Evolutionary conservation across 2,329 filamentous ascomycete genomes (phyloP).

Genomic region (Fusarium armeniacum): DNA sequence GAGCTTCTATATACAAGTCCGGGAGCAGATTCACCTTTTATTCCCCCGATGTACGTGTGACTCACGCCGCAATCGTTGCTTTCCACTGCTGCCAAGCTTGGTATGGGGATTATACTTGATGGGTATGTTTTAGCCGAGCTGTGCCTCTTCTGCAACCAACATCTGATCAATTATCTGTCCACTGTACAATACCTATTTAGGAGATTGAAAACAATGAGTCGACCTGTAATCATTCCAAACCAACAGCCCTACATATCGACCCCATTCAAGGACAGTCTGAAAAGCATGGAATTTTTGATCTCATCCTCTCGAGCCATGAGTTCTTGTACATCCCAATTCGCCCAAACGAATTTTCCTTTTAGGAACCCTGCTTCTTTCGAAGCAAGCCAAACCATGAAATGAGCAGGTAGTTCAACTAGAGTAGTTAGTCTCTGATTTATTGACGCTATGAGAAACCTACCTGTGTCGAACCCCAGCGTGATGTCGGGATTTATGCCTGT

Average conservation of each 20-base stretch:
- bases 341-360: conserved; percentile 10
- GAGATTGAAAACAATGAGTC: neutral
- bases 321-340: conserved; percentile 2
- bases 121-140: neutral
- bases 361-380: neutral
- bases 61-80: neutral
- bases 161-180: neutral
- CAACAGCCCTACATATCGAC: neutral
- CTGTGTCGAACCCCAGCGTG: neutral
- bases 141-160: neutral
- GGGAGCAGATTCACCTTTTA: too few species aligned
- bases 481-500: conserved; percentile 52
- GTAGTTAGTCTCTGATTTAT: neutral
- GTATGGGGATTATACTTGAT: neutral
- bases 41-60: neutral
- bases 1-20: neutral
- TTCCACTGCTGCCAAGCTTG: neutral
- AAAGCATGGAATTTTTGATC: neutral
- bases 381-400: conserved; percentile 29
- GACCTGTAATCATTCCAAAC: too few species aligned
- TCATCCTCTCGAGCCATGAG: neutral
- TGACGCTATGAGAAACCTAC: rapidly evolving
- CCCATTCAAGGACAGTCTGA: neutral
- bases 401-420: conserved; percentile 22
- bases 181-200: neutral